Evolutionary conservation across 805 yeast genomes (phyloP), one percentile per base, ranked within the genome.

Genomic region (Wickerhamomyces bovis): DNA sequence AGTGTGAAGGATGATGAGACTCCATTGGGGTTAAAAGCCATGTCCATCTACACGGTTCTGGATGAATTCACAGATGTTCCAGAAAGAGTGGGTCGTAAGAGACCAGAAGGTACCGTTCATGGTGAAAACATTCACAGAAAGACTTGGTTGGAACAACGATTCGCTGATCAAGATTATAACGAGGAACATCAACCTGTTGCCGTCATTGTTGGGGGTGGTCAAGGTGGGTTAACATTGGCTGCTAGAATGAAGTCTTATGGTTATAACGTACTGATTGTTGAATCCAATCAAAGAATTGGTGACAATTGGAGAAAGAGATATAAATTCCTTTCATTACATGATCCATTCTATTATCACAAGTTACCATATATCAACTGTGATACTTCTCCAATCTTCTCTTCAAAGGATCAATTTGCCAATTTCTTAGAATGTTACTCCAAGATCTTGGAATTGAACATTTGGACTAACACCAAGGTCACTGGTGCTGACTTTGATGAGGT

Each of bases 271-370:
- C 59, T 72, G 40, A 66, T 72, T 42, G 62, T 72, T 18, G 76
- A 72, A 39, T 59, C 62, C 20, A 65, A 68, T 53, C 26, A 49
- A 43, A 54, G 63, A 28, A 60, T 71, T 43, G 77, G 77, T 49
- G 77, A 72, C 51, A 72, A 72, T 55, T 72, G 77, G 77, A 64
- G 77, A 55, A 60, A 62, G 46, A 58, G 77, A 38, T 72, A 72
- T 54, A 68, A 67, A 54, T 71, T 73, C 43, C 57, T 72, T 35
- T 71, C 72, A 7, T 55, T 72, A 25, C 77, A 72, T 53, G 77
- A 72, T 53, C 75, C 76, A 1, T 71, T 68, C 47, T 70, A 68
- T 63, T 66, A 66, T 48, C 72, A 69, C 52, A 70, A 69, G 51
- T 54, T 72, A 45, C 64, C 75, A 12, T 72, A 72, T 52, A 47